A percentile compares a stretch with the other conserved stretches of the same genome.
Conservation (phyloP, 208 protist species). For the Spongospora subterranea region DNA sequence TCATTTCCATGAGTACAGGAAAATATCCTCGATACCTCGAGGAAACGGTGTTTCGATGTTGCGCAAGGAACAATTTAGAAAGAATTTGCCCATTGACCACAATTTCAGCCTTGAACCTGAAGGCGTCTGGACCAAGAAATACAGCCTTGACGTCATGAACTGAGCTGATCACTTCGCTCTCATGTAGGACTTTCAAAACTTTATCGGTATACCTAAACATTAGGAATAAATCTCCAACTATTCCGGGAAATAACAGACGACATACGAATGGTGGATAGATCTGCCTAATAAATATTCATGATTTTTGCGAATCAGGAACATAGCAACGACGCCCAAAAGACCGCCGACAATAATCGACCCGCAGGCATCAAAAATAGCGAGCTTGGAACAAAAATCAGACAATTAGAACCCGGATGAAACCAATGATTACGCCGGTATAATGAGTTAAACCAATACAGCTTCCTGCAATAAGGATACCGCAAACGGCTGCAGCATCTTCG, state of each 20-base stretch:
- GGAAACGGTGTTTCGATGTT: neutral
- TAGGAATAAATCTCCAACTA: neutral
- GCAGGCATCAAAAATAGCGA: neutral
- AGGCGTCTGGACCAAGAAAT: conserved; percentile 31
- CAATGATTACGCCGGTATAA: neutral
- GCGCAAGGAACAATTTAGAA: conserved; percentile 3
- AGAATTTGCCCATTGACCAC: conserved; percentile 42
- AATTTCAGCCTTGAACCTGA: conserved; percentile 54
- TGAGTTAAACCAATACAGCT: neutral
- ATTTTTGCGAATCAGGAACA: conserved; percentile 49
- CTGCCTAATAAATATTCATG: neutral
- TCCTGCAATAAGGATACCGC: neutral
- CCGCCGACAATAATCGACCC: conserved; percentile 37
- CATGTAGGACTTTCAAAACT: neutral
- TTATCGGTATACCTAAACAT: conserved; percentile 5
- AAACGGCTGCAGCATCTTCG: conserved; percentile 48
- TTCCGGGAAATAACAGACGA: neutral
- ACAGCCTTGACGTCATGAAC: conserved; percentile 52
- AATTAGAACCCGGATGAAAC: neutral
- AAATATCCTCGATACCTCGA: neutral
- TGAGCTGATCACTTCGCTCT: conserved; percentile 28
- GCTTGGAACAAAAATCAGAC: neutral
- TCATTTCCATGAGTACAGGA: too few relatives aligned
- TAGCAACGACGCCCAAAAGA: neutral
- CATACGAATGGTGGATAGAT: neutral